Evolutionary conservation across 2,329 filamentous ascomycete species (phyloP), one percentile per base, ranked within the genome.

Genomic region (Diaporthe caulivora): DNA sequence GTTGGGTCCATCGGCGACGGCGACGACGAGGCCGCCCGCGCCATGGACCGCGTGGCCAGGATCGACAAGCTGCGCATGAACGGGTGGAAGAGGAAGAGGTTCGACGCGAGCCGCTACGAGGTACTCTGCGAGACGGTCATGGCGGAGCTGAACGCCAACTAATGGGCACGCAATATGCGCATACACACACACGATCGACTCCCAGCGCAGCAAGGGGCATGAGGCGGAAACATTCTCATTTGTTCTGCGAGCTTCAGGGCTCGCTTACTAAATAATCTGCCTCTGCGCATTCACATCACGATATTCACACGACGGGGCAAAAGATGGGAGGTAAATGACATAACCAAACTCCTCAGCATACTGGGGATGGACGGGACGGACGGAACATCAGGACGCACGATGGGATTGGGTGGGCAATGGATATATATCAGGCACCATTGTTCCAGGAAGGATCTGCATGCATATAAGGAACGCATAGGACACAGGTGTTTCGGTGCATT

Each of bases 61-160:
- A 90, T 91, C 76, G 87, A 89, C 80, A 84, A 86, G 13, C 80
- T 91, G 15, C 85, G 88, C 26, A 85, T 85, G n/a, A 83, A 78
- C 65, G 88, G 88, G 2, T 91, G 89, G 89, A 85, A 85, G 77
- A 82, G 89, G 37, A 86, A 86, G 76, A 85, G 89, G 29, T 91
- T 91, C 76, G 86, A 91, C 75, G 81, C 82, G 8, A 80, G 82
- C 57, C 84, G 87, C 49, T 91, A 91, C 77, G 86, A 89, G 78
- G 83, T 84, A 26, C 81, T 91, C 11, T 82, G 87, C 18, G 87
- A 88, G 76, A 84, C 81, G 67, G 88, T 85, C 51, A 80, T 91
- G 71, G 85, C 86, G 2, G 89, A 91, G 77, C 80, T 91, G 54
- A 75, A 78, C 18, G 83, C 74, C 79, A 68, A 47, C 26, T 67